Base-by-base conservation (phyloP, 2,329 filamentous ascomycete species). In the Colletotrichum orbiculare region DNA sequence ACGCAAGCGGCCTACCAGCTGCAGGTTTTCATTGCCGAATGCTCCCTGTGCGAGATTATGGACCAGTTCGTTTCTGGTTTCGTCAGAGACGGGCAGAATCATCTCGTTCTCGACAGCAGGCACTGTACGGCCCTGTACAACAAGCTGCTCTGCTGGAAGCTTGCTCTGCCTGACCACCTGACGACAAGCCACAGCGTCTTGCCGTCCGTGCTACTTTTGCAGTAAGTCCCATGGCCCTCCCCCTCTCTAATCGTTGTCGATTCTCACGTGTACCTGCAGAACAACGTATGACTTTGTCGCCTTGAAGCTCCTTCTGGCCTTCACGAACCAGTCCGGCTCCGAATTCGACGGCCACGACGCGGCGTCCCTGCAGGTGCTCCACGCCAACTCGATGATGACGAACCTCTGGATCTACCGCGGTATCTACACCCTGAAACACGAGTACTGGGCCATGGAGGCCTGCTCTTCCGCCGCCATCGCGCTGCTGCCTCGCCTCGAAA, bases 311-410 rank as follows among this genome's bases (percentile, higher is more conserved):
- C 55, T 64, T 2, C 37, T 8, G 13, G 39, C 25, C 55, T 64
- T 60, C 43, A 45, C 42, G 3, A 49, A 15, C 12, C 39, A 39
- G 10, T n/a, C 41, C 11, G 17, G 49, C n/a, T 38, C 15, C 17
- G 42, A 39, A 50, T 73, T 67, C 33, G 73, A 75, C 5, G 73
- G 73, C 33, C 79, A 83, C 50, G 79, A 81, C 67, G 78, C 78
- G 25, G 71, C 77, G 8, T 82, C 83, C 43, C 73, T 82, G 8
- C 76, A 81, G 6, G 76, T 78, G 12, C 82, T 81, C 8, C 68
- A 71, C 41, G 63, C 64, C 33, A 59, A 54, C 54, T 59, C 67
- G 17, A 45, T 72, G 33, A 61, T 71, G 9, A 56, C 53, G 17
- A 39, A 60, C 6, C 45, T 72, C n/a, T 69, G 67, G 56, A 71